A percentile compares a stretch with the other conserved stretches of the same genome.
Conservation (phyloP, 768 basidiomycete genomes). For the Suillus bovinus region DNA sequence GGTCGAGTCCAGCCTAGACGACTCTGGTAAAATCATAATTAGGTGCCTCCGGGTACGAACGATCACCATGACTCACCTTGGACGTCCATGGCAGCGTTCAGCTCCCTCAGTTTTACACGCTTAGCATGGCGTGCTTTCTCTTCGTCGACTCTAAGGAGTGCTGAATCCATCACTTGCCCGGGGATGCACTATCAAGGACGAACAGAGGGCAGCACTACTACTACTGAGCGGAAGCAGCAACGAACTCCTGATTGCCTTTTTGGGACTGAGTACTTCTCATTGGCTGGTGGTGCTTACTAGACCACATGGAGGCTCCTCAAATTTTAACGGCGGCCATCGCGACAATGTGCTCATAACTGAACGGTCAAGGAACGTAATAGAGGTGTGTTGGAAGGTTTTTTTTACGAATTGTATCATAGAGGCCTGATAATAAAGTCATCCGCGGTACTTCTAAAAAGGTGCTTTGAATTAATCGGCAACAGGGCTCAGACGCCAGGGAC, state of each 20-base stretch:
- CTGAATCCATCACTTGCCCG: conserved; percentile 24
- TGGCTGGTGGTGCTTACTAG: not conserved
- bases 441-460: not conserved
- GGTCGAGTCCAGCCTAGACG: conserved; percentile 86
- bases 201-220: not conserved
- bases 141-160: conserved; percentile 44
- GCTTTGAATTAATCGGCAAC: too few species aligned
- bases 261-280: not conserved
- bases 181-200: not conserved
- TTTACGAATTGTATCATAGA: not conserved
- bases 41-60: not conserved
- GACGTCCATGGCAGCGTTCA: conserved; percentile 50
- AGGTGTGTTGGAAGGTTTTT: not conserved
- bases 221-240: not conserved
- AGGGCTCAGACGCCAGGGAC: not conserved
- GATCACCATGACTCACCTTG: conserved; percentile 41
- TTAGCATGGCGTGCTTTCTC: conserved; percentile 54
- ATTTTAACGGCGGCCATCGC: not conserved
- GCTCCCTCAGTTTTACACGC: conserved; percentile 57
- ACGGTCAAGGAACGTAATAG: not conserved
- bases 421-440: not conserved
- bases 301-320: too few species aligned
- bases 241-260: conserved; percentile 8
- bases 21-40: conserved; percentile 44
- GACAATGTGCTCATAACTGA: not conserved